Conservation (phyloP, 2,329 filamentous ascomycete genomes). For the Drechmeria coniospora region DNA sequence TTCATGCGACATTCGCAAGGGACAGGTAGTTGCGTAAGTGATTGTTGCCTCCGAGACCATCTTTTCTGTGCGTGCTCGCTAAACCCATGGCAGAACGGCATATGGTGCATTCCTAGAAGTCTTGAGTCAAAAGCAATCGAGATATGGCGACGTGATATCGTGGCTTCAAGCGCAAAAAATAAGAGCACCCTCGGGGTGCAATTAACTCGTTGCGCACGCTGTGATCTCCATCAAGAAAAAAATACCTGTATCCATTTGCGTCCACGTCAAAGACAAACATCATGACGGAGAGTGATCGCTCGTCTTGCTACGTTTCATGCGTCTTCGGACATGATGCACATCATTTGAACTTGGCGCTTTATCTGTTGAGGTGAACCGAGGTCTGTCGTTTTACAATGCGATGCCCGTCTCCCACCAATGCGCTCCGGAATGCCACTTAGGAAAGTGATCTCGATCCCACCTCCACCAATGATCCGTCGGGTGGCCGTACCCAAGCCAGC, state of each 20-base stretch:
- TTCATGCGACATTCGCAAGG: conserved; percentile 41
- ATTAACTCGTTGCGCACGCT: too few relatives aligned
- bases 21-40: conserved; percentile 46
- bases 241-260: too few relatives aligned
- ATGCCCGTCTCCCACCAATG: conserved; percentile 42
- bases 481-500: conserved; percentile 48
- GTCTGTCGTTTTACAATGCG: conserved; percentile 13
- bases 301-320: too few relatives aligned
- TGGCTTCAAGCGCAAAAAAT: conserved; percentile 46
- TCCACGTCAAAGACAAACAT: too few relatives aligned
- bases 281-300: too few relatives aligned
- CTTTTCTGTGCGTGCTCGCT: neutral
- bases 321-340: too few relatives aligned
- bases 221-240: too few relatives aligned
- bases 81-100: conserved; percentile 36
- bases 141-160: conserved; percentile 43
- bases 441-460: conserved; percentile 40
- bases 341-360: too few relatives aligned
- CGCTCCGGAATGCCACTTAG: conserved; percentile 39
- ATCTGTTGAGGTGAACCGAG: too few relatives aligned
- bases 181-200: conserved; percentile 7
- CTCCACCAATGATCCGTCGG: conserved; percentile 51
- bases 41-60: neutral
- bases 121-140: conserved; percentile 55
- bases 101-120: conserved; percentile 55